These are phyloP conservation scores for Aquilaria malaccensis DNA, from an alignment of 345 rosid species.

Conservation along the genomic window DNA sequence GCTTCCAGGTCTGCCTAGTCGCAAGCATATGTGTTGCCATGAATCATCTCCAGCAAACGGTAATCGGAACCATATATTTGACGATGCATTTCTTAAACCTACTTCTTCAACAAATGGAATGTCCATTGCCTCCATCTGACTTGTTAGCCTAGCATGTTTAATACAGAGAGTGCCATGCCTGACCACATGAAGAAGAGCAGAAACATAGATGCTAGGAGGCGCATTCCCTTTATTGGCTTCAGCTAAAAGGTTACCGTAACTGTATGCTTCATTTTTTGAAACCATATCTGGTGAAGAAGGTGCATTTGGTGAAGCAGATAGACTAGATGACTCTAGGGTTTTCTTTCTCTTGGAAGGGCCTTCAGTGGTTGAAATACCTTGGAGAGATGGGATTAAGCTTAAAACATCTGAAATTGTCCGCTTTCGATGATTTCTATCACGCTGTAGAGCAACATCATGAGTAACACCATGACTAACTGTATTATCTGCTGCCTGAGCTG, in stretches of 20 bases:
- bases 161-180: constrained; percentile 90
- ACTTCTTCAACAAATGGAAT: constrained; percentile 93
- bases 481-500: constrained; percentile 51
- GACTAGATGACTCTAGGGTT: constrained; percentile 31
- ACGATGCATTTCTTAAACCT: constrained; percentile 61
- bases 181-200: constrained; percentile 87
- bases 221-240: constrained; percentile 95
- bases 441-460: constrained; percentile 36
- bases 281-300: constrained; percentile 33
- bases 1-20: constrained; percentile 97
- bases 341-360: constrained; percentile 48
- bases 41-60: constrained; percentile 77
- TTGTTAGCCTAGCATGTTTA: constrained; percentile 88
- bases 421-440: constrained; percentile 49
- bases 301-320: constrained; percentile 35
- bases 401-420: constrained; percentile 65
- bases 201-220: constrained; percentile 73
- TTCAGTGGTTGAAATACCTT: constrained; percentile 33
- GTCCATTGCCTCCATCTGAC: constrained; percentile 91
- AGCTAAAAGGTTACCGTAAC: constrained; percentile 74
- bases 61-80: constrained; percentile 94
- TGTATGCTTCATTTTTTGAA: constrained; percentile 45
- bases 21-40: constrained; percentile 92
- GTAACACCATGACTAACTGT: constrained; percentile 23
- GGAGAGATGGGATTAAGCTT: constrained; percentile 75